A percentile compares a stretch with the other conserved stretches of the same genome.
Evolutionary conservation across 1,284 basidiomycete genomes (phyloP).

Genomic region (Trichosporon coremiiforme): DNA sequence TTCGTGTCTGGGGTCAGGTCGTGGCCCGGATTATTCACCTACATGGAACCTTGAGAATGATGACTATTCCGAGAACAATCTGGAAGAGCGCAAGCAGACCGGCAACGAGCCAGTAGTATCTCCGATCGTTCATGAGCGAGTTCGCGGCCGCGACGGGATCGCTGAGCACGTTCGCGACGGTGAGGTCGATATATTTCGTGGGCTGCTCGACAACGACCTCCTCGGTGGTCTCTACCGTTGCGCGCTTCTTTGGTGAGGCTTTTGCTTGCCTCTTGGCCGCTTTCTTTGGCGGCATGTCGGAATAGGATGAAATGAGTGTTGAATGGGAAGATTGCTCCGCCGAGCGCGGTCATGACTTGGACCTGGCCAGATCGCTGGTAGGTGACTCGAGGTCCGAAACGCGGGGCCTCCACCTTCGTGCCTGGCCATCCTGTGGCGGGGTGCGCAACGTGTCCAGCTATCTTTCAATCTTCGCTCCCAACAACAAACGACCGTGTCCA

Average conservation of each 20-base stretch:
- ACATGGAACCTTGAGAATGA: conserved; percentile 81
- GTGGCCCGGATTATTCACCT: conserved; percentile 47
- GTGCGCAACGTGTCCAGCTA: conserved; percentile 15
- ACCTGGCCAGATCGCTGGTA: not conserved
- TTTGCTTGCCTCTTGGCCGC: not conserved
- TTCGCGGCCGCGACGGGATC: conserved; percentile 22
- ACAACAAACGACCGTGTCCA: not conserved
- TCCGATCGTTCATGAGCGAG: conserved; percentile 62
- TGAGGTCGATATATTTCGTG: not conserved
- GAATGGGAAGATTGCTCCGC: not conserved
- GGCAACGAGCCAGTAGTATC: conserved; percentile 69
- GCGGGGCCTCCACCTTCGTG: conserved; percentile 15
- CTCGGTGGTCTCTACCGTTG: not conserved
- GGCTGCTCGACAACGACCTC: conserved; percentile 1
- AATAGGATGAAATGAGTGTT: not conserved
- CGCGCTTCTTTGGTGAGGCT: not conserved
- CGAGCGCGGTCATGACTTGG: not conserved
- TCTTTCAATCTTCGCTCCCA: not conserved
- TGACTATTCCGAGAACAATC: conserved; percentile 70
- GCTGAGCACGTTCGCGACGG: not conserved
- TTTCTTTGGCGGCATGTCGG: conserved; percentile 4
- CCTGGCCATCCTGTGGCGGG: not conserved
- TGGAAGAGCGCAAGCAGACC: conserved; percentile 69
- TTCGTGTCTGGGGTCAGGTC: conserved; percentile 75
- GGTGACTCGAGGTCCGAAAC: not conserved